Conservation (phyloP, 176 grass and related monocot genomes). For the Aegilops bicornis region DNA sequence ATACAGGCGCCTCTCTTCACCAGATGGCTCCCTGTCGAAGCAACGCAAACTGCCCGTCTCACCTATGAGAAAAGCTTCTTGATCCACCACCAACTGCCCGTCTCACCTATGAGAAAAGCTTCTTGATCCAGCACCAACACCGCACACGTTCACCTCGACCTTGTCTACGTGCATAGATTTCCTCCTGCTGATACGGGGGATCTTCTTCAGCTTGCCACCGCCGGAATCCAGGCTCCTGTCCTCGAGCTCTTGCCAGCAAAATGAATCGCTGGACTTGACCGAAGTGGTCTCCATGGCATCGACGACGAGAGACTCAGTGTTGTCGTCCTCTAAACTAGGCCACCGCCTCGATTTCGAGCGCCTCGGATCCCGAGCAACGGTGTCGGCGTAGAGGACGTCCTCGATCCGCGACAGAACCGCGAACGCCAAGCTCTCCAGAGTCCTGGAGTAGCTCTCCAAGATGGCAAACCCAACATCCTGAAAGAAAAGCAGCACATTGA, state of each 20-base stretch:
- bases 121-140: neutral
- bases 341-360: constrained; percentile 25
- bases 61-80: constrained; percentile 30
- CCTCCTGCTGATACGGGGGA: neutral
- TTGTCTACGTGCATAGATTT: constrained; percentile 3
- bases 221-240: neutral
- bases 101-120: constrained; percentile 21
- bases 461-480: constrained; percentile 74
- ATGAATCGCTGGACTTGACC: neutral
- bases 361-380: constrained; percentile 24
- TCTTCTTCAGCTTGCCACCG: neutral
- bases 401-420: constrained; percentile 67
- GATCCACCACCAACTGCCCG: neutral
- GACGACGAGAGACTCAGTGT: neutral
- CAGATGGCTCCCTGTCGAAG: neutral
- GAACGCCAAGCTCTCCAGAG: constrained; percentile 66
- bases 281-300: neutral
- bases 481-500: neutral
- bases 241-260: constrained; percentile 16
- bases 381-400: constrained; percentile 63
- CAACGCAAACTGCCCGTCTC: neutral
- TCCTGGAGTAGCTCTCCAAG: constrained; percentile 81
- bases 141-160: neutral
- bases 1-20: constrained; percentile 5
- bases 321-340: constrained; percentile 32